Conservation (phyloP, 1,139 yeast species). For the Scheffersomyces segobiensis region DNA sequence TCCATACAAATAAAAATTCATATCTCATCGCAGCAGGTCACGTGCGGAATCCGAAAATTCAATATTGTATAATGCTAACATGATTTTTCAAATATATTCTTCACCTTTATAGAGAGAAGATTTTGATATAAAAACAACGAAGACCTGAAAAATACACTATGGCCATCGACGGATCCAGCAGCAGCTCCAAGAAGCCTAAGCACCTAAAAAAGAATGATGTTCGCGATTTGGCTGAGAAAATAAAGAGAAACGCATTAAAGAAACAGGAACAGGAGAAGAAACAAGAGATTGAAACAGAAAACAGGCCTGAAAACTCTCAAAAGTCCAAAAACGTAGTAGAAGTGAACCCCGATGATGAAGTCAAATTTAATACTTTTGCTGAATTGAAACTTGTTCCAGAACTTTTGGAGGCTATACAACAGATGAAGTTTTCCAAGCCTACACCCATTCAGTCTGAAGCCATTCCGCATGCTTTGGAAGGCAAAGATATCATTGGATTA, state of each 20-base stretch:
- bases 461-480: conserved; percentile 88
- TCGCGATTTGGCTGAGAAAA: conserved; percentile 47
- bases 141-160: background rate
- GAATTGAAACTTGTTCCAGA: conserved; percentile 74
- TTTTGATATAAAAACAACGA: background rate
- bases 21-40: background rate
- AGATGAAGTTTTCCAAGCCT: conserved; percentile 63
- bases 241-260: conserved; percentile 53
- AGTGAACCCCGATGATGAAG: conserved; percentile 14
- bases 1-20: background rate
- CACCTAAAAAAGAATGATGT: conserved; percentile 17
- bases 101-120: background rate
- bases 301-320: background rate
- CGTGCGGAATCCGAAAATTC: background rate
- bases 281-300: background rate
- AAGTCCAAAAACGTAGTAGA: conserved; percentile 11
- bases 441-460: conserved; percentile 93
- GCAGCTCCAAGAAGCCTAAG: background rate
- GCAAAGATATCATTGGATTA: conserved; percentile 77
- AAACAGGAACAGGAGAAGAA: conserved; percentile 13
- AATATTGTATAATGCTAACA: background rate
- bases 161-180: background rate
- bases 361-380: conserved; percentile 45
- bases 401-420: conserved; percentile 74
- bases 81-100: background rate